Base-by-base conservation (phyloP, 2,329 filamentous ascomycete genomes). In the Thelonectria discophora region DNA sequence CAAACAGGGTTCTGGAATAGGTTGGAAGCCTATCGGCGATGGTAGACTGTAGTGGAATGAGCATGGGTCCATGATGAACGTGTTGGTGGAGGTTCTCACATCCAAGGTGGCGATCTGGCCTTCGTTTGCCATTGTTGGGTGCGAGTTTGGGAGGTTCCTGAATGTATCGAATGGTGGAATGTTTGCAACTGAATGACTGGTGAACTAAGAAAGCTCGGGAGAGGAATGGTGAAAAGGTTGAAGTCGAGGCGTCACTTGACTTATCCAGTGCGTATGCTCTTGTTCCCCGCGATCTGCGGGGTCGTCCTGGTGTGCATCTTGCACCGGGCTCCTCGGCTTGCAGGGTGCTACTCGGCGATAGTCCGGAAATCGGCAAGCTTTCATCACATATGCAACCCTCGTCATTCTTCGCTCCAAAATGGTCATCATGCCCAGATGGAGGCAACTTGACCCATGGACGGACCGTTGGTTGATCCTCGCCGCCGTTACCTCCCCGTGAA, bases 21-120 rank as follows among this genome's bases (percentile, higher is more conserved):
- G 83, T 76, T 3, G 93, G 92, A 43, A 97, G 89, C 68, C 88
- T 85, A 65, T 87, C 84, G 62, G 85, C 82, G 64, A 93, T 84
- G 32, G 89, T 86, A 60, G 85, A 81, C 90, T 92, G 64, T 9
- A 51, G 42, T 17, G 59, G 68, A n/a, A 42, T 70, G 39, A 68
- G 60, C 34, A 60, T 15, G 13, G 10, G n/a, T 20, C 32, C 11
- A 8, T 56, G 18, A 40, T 49, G 40, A 60, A 17, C 18, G 17
- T 52, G 43, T 15, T 17, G 3, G 12, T 20, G 21, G 40, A 8
- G 13, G 15, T 5, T 10, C 50, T 73, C 73, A 80, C 79, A 66
- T 81, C 79, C 27, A 81, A 73, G 34, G 72, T 72, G 42, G 69
- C 69, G 49, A 72, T 72, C 17, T 69, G 70, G 46, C 67, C 70